These are phyloP conservation scores for Pelargonium hybrid DNA, from an alignment of 441 rosid genomes.

Conservation along the genomic window DNA sequence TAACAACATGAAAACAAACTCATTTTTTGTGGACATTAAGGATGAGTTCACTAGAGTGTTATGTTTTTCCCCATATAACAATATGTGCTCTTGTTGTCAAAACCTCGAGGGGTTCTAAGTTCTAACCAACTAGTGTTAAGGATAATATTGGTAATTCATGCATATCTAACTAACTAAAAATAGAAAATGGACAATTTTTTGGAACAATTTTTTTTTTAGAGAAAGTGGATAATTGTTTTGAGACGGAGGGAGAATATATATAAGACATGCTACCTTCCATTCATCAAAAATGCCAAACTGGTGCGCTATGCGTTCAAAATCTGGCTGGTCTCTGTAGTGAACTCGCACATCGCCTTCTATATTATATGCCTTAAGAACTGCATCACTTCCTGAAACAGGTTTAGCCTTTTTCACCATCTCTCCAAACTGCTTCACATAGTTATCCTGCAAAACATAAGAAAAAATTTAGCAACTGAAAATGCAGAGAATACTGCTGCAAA, in stretches of 20 bases:
- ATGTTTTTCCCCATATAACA: no score
- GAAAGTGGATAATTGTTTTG: no score
- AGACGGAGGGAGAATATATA: neutral
- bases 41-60: no score
- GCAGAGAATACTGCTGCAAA: constrained; percentile 3
- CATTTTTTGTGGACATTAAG: neutral
- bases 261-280: constrained; percentile 63
- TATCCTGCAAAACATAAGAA: constrained; percentile 33
- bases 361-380: constrained; percentile 50
- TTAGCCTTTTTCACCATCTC: constrained; percentile 54
- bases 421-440: constrained; percentile 50
- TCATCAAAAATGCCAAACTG: constrained; percentile 88
- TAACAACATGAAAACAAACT: neutral
- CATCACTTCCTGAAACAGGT: constrained; percentile 54
- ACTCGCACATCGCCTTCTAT: constrained; percentile 60
- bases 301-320: constrained; percentile 61
- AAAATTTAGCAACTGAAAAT: neutral
- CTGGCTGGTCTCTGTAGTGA: constrained; percentile 54
- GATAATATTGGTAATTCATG: no score
- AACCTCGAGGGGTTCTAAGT: no score
- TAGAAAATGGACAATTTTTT: no score
- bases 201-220: neutral
- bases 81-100: no score
- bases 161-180: no score
- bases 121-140: no score